Evolutionary conservation across 2,329 filamentous ascomycete genomes (phyloP), one percentile per base, ranked within the genome.

Genomic region (Xylariaceae sp.): DNA sequence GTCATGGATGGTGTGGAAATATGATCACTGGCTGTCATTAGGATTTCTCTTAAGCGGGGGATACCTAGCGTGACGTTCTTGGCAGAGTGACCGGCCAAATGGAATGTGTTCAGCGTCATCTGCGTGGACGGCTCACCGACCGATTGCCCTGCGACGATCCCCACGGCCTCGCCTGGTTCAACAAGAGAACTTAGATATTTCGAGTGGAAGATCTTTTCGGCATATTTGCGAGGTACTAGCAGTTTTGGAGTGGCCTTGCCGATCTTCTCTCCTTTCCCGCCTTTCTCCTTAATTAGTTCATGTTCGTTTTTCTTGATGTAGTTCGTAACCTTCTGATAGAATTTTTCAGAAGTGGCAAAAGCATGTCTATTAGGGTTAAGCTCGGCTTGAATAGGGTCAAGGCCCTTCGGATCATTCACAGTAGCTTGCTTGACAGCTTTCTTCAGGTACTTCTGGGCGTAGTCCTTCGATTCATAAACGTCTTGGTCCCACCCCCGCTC

Each of bases 51-150:
- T 18, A 99, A 80, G 74, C 94, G 90, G 55, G 94, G 94, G 68
- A 99, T 97, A 89, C 94, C 94, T 18, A 96, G 82, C 0, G 94
- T 99, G 68, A 99, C 95, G 80, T 99, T 99, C 79, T 96, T 97
- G 29, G 94, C 87, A 18, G 94, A 92, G 77, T 97, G 92, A 67
- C 94, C 94, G 71, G 94, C 94, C 82, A 99, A 89, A 81, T 99
- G 94, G 83, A 99, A 99, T 26, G 95, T 99, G 74, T 99, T 99
- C 51, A 99, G 77, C 7, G 95, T 99, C 95, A 99, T 99, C 71
- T 99, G 94, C 10, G 94, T 99, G 2, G 92, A 96, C 8, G 95
- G 94, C 69, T 99, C 95, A 68, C 94, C 94, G 40, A 99, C 86
- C 30, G 92, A 97, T 72, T 99, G 94, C 9, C 92, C 92, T 47